Evolutionary conservation across 257 asterid genomes (phyloP).

Genomic region (Solanum lycopersicoides): DNA sequence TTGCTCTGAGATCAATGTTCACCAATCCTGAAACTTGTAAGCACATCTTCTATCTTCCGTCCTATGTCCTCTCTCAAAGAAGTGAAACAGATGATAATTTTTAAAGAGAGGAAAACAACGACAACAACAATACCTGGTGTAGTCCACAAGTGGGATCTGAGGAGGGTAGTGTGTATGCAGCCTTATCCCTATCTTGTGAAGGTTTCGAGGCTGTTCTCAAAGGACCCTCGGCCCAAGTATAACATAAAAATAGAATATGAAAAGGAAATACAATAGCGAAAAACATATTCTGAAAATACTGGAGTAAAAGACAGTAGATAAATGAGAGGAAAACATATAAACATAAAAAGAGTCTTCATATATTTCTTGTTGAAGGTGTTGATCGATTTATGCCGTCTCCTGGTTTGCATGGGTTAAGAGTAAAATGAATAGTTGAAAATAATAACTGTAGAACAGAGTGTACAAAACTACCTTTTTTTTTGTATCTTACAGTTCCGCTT

Average conservation of each 20-base stretch:
- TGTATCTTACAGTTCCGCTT: not conserved
- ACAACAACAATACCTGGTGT: not conserved
- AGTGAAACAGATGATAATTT: not conserved
- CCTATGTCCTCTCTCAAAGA: not conserved
- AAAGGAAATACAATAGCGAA: not conserved
- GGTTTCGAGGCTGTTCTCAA: not conserved
- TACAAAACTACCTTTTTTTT: not conserved
- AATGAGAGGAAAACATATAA: not conserved
- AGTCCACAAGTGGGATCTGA: not conserved
- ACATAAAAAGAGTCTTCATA: not conserved
- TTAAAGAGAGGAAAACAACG: not conserved
- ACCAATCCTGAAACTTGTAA: constrained; percentile 67
- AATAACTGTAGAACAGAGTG: not conserved
- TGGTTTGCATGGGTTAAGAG: not conserved
- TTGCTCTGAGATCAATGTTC: constrained; percentile 76
- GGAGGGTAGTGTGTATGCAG: not conserved
- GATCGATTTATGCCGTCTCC: not conserved
- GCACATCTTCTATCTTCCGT: constrained; percentile 5
- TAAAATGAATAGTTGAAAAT: not conserved
- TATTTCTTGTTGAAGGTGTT: not conserved
- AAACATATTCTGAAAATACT: not conserved
- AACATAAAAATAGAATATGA: too few species aligned
- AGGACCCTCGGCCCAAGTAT: not conserved
- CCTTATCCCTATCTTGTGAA: not conserved
- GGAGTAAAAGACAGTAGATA: not conserved